Conservation (phyloP, 352 stramenopile genomes). For the Hyphochytrium catenoides region DNA sequence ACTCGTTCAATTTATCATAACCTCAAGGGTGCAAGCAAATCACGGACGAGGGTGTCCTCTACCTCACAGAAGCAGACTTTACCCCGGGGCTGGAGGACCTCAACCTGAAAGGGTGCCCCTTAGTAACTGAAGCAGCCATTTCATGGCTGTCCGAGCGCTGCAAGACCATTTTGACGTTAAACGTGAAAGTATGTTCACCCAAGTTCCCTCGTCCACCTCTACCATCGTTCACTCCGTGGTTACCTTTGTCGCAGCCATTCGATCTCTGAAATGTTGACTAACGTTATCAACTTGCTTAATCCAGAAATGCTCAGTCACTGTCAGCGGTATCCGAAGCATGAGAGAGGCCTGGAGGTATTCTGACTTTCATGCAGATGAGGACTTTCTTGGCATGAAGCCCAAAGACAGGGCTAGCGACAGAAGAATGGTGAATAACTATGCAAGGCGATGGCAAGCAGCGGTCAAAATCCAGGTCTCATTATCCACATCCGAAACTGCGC, state of each 20-base stretch:
- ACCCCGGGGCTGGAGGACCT: slow-evolving; percentile 24
- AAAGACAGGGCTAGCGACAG: slow-evolving; percentile 43
- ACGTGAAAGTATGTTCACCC: slow-evolving; percentile 23
- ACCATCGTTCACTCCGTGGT: slow-evolving; percentile 4
- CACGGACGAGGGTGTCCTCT: slow-evolving; percentile 45
- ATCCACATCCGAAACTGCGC: not conserved
- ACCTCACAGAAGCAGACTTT: slow-evolving; percentile 23
- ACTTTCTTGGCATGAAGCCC: slow-evolving; percentile 47
- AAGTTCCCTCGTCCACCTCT: slow-evolving; percentile 11
- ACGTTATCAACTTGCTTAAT: too few relatives aligned
- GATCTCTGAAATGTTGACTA: too few relatives aligned
- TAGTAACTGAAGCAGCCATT: slow-evolving; percentile 41
- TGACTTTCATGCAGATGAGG: slow-evolving; percentile 13
- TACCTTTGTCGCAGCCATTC: slow-evolving; percentile 17
- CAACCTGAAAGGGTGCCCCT: slow-evolving; percentile 25
- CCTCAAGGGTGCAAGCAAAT: slow-evolving; percentile 23
- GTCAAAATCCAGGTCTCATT: slow-evolving; percentile 20
- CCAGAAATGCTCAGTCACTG: too few relatives aligned
- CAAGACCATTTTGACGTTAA: slow-evolving; percentile 22
- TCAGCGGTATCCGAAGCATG: too few relatives aligned
- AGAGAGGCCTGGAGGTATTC: slow-evolving; percentile 31
- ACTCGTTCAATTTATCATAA: not conserved
- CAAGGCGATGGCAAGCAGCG: slow-evolving; percentile 30
- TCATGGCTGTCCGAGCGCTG: slow-evolving; percentile 64
- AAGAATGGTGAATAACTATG: slow-evolving; percentile 57